These are phyloP conservation scores for Fusarium sp. DNA, from an alignment of 2,329 filamentous ascomycete genomes.

Conservation along the genomic window DNA sequence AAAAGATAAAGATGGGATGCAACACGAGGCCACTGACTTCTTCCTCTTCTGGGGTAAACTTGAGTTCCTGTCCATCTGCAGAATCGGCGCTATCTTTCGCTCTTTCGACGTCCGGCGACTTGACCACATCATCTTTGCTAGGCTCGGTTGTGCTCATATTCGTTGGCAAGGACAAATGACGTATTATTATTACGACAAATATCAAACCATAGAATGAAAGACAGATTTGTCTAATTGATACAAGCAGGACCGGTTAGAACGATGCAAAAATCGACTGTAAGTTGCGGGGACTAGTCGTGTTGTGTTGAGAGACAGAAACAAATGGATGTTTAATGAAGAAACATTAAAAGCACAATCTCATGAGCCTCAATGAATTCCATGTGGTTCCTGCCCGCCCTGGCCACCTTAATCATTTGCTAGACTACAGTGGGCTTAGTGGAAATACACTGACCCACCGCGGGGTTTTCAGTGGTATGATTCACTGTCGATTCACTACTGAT, in stretches of 20 bases:
- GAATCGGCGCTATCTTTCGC: not conserved
- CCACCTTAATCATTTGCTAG: not conserved
- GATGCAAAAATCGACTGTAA: too few species aligned
- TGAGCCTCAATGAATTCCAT: conserved; percentile 11
- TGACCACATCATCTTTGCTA: not conserved
- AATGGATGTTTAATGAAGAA: not conserved
- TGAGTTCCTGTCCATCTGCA: conserved; percentile 41
- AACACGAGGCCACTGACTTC: conserved; percentile 53
- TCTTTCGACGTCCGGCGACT: not conserved
- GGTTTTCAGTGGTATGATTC: conserved; percentile 15
- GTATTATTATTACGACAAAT: not conserved
- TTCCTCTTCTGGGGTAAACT: conserved; percentile 67
- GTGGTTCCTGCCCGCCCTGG: not conserved
- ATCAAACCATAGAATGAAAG: not conserved
- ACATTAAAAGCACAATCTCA: not conserved
- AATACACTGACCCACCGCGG: conserved; percentile 17
- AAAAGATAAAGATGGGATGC: not conserved
- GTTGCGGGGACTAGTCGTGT: not conserved
- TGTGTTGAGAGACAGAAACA: not conserved
- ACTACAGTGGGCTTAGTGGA: not conserved
- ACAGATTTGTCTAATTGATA: too few species aligned
- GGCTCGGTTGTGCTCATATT: conserved; percentile 12
- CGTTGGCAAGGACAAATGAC: not conserved
- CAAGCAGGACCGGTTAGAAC: not conserved
- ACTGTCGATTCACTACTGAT: conserved; percentile 8